Conservation (phyloP, 169 alveolate genomes). For the Cryptosporidium parvum region DNA sequence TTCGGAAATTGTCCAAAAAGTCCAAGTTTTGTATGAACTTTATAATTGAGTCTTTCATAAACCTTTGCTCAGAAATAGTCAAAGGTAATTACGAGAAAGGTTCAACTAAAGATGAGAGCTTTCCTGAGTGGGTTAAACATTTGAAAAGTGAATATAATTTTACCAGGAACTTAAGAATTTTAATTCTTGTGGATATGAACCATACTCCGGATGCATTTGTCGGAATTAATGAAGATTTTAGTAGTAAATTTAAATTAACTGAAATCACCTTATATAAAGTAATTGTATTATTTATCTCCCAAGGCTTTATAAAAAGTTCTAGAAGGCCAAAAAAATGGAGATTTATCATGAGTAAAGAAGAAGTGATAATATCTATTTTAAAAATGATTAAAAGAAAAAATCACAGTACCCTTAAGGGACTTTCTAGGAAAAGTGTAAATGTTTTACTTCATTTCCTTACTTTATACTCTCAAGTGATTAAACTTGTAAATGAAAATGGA, state of each 20-base stretch:
- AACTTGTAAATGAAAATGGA: not conserved
- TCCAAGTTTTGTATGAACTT: conserved; percentile 11
- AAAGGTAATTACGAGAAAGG: not conserved
- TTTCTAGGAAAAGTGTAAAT: not conserved
- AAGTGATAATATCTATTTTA: conserved; percentile 24
- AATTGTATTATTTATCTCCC: not conserved
- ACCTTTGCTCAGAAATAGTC: conserved; percentile 10
- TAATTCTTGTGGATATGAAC: conserved; percentile 25
- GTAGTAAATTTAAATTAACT: not conserved
- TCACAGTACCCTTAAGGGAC: conserved; percentile 41
- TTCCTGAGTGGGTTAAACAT: conserved; percentile 16
- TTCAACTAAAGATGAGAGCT: not conserved
- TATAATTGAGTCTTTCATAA: conserved; percentile 18
- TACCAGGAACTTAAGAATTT: not conserved
- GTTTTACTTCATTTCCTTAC: conserved; percentile 31
- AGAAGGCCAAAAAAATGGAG: not conserved
- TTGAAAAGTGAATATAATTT: not conserved
- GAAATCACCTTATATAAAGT: conserved; percentile 6
- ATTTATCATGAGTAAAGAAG: conserved; percentile 6
- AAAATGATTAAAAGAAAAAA: conserved; percentile 34
- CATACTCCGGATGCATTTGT: conserved; percentile 15
- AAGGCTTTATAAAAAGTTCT: too few species aligned
- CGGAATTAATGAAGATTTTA: not conserved
- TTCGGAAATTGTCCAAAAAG: not conserved
- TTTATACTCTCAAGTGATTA: conserved; percentile 11